Conservation (phyloP, 352 stramenopile genomes). For the Phytophthora cactorum region DNA sequence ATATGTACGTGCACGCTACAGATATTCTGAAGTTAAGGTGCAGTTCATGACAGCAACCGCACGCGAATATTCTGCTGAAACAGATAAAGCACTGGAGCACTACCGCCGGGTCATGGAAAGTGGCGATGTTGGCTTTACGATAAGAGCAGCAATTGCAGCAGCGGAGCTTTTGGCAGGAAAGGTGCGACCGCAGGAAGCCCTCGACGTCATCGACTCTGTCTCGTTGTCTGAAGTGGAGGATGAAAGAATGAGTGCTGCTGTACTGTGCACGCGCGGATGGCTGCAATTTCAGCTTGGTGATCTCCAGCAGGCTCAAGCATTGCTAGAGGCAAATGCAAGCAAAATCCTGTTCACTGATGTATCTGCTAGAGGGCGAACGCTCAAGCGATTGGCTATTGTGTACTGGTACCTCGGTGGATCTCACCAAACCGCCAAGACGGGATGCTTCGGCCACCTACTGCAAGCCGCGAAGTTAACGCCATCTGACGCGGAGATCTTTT, state of each 20-base stretch:
- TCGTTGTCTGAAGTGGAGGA: constrained; percentile 23
- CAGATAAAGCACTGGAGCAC: constrained; percentile 48
- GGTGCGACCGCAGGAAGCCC: constrained; percentile 37
- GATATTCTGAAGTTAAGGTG: constrained; percentile 61
- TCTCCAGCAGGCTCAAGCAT: constrained; percentile 35
- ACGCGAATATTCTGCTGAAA: constrained; percentile 52
- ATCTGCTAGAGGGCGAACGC: constrained; percentile 32
- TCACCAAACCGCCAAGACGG: constrained; percentile 57
- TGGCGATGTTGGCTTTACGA: constrained; percentile 24
- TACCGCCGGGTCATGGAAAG: constrained; percentile 45
- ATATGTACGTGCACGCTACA: constrained; percentile 18
- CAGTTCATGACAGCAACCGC: constrained; percentile 67
- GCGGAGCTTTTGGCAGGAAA: constrained; percentile 56
- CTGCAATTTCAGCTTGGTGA: constrained; percentile 51
- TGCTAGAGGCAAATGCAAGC: constrained; percentile 47
- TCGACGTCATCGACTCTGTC: constrained; percentile 38
- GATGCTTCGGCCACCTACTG: constrained; percentile 70
- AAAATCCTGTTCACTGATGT: constrained; percentile 32
- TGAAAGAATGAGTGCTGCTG: constrained; percentile 22
- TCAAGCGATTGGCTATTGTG: constrained; percentile 81
- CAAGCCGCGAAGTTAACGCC: constrained; percentile 79
- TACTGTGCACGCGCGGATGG: constrained; percentile 55
- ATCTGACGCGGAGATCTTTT: constrained; percentile 70
- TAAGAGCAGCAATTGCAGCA: constrained; percentile 47
- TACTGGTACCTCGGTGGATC: constrained; percentile 73